Evolutionary conservation across 495 filamentous ascomycete genomes (phyloP).

Genomic region (Hypoxylon crocopeplum): DNA sequence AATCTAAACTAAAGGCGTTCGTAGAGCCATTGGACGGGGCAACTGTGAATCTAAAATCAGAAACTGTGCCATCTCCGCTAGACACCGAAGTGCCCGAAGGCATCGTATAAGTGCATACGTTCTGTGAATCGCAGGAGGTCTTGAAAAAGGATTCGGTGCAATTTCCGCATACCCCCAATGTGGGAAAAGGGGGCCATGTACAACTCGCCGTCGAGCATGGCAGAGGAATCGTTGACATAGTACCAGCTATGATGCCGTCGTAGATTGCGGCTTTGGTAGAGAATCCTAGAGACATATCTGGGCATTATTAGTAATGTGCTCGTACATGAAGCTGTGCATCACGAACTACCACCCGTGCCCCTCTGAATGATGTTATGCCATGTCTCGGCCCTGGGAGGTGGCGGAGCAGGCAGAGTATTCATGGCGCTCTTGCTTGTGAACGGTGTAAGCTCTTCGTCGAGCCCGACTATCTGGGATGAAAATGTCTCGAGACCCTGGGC

Average conservation of each 20-base stretch:
- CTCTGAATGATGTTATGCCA: slow-evolving; percentile 38
- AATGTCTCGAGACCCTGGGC: slow-evolving; percentile 48
- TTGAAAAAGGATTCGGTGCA: slow-evolving; percentile 32
- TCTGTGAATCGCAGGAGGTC: slow-evolving; percentile 22
- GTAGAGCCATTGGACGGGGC: slow-evolving; percentile 38
- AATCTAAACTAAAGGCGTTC: slow-evolving; percentile 13
- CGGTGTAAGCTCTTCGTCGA: slow-evolving; percentile 35
- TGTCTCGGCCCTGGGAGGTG: slow-evolving; percentile 38
- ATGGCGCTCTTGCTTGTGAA: slow-evolving; percentile 4
- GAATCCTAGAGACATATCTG: slow-evolving; percentile 37
- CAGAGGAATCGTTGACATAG: slow-evolving; percentile 26
- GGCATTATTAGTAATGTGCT: slow-evolving; percentile 6
- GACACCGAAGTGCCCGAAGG: slow-evolving; percentile 38
- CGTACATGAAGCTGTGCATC: background rate
- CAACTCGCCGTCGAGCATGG: slow-evolving; percentile 45
- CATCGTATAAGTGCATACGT: slow-evolving; percentile 43
- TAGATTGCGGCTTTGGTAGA: slow-evolving; percentile 49
- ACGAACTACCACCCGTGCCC: slow-evolving; percentile 29
- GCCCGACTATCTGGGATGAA: slow-evolving; percentile 47
- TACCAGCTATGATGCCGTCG: slow-evolving; percentile 44
- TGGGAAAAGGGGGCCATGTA: slow-evolving; percentile 46
- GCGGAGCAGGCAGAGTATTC: background rate
- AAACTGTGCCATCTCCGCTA: slow-evolving; percentile 2
- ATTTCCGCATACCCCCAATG: slow-evolving; percentile 43
- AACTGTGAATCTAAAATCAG: slow-evolving; percentile 39